These are phyloP conservation scores for Papilionanthe hybrid DNA, from an alignment of 116 monocot species.

Conservation along the genomic window DNA sequence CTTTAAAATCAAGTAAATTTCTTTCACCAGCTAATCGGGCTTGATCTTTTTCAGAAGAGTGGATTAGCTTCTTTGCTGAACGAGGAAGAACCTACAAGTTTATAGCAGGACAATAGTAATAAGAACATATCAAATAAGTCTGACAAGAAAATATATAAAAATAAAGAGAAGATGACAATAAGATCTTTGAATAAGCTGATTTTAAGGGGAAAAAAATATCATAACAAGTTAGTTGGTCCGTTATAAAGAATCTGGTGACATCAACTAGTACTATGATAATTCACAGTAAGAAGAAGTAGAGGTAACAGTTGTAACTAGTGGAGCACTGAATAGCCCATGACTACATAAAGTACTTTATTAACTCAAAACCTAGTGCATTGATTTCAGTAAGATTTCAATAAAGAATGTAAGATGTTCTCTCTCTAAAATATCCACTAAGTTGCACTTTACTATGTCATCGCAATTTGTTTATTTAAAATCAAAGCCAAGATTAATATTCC, in stretches of 20 bases:
- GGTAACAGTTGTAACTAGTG: neutral
- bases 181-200: neutral
- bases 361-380: neutral
- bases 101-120: neutral
- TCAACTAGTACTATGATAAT: neutral
- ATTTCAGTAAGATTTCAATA: neutral
- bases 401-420: neutral
- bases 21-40: neutral
- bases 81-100: slow-evolving; percentile 22
- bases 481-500: neutral
- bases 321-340: neutral
- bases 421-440: neutral
- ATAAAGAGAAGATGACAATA: neutral
- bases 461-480: neutral
- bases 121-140: neutral
- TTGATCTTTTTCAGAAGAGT: slow-evolving; percentile 4
- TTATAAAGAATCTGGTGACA: neutral
- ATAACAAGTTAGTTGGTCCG: neutral
- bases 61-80: slow-evolving; percentile 10
- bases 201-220: neutral
- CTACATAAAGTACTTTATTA: neutral
- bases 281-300: neutral
- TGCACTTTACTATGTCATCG: neutral
- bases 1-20: slow-evolving; percentile 10
- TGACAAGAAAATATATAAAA: neutral